These are phyloP conservation scores for Alternaria longipes DNA, from an alignment of 2,329 filamentous ascomycete species.

Conservation along the genomic window DNA sequence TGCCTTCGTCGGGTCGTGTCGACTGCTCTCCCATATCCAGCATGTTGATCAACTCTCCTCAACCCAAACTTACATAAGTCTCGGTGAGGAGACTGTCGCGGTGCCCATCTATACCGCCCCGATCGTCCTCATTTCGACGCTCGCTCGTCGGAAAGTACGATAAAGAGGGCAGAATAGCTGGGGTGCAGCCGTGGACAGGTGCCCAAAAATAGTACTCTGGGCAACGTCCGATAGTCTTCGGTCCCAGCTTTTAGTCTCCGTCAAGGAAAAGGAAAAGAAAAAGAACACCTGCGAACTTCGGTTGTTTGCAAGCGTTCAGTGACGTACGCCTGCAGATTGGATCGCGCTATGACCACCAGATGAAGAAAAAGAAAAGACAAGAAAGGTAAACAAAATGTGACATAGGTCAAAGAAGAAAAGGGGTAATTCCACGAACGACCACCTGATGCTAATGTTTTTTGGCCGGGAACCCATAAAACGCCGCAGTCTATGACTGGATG, in stretches of 20 bases:
- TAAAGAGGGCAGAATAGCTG: background rate
- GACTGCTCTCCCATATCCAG: background rate
- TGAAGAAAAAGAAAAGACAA: conserved; percentile 14
- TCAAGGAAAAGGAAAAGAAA: background rate
- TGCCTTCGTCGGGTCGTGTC: background rate
- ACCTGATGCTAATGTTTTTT: conserved; percentile 40
- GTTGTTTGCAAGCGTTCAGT: background rate
- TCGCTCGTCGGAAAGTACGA: background rate
- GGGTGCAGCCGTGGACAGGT: background rate
- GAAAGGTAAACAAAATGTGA: conserved; percentile 1
- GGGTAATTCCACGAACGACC: conserved; percentile 26
- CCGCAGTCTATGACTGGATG: conserved; percentile 38
- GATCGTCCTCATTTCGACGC: background rate
- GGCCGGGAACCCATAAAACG: conserved; percentile 29
- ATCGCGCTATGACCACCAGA: conserved; percentile 4
- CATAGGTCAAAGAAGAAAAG: conserved; percentile 1
- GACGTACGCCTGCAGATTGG: background rate
- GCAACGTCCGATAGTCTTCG: background rate
- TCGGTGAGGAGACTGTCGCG: background rate
- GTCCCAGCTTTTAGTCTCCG: background rate
- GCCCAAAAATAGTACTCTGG: background rate
- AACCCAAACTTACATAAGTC: background rate
- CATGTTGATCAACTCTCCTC: background rate
- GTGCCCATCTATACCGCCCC: background rate
- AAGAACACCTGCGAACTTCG: background rate